Evolutionary conservation across 257 asterid species (phyloP), one percentile per base, ranked within the genome.

Genomic region (Petunia axillaris): DNA sequence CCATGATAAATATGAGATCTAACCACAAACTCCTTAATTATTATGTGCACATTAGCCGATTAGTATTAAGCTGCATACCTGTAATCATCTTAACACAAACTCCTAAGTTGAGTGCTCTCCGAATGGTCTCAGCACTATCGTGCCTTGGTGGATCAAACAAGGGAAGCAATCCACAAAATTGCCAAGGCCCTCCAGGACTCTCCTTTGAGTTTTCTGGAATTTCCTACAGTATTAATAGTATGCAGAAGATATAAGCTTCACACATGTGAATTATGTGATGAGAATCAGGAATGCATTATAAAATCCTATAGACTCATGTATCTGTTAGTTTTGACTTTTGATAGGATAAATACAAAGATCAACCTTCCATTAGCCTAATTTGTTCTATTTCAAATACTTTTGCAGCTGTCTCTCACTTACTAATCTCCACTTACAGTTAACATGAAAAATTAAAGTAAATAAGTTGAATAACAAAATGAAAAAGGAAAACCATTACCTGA

Each of bases 111-210:
- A 81, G 87, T 53, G 85, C 85, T 82, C 70, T 81, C 25, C 68
- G 81, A 41, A 84, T 84, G 36, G 85, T 84, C 79, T 84, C 85
- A 43, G 83, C 79, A 65, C 85, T 78, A 35, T 84, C 85, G 25
- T 78, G 85, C 76, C 87, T 84, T 3, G 87, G 87, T 50, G 87
- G 87, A 64, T 81, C 87, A 58, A 84, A 81, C 70, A 84, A 74
- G 4, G 87, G 87, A 53, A 84, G 63, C 78, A 84, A 57, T 9
- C 87, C 87, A 57, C 85, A 79, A 52, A 84, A 84, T 67, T 76
- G 54, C 87, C 85, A 84, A 54, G 86, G 81, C 25, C 81, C 81
- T 67, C 85, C 85, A 43, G 81, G 44, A 25, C 87, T 65, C 39
- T 84, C 83, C 79, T 73, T 79, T 6, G 80, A 57, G 11, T 52